These are phyloP conservation scores for Podospora bellae-mahoneyi DNA, from an alignment of 495 filamentous ascomycete species.

Conservation along the genomic window DNA sequence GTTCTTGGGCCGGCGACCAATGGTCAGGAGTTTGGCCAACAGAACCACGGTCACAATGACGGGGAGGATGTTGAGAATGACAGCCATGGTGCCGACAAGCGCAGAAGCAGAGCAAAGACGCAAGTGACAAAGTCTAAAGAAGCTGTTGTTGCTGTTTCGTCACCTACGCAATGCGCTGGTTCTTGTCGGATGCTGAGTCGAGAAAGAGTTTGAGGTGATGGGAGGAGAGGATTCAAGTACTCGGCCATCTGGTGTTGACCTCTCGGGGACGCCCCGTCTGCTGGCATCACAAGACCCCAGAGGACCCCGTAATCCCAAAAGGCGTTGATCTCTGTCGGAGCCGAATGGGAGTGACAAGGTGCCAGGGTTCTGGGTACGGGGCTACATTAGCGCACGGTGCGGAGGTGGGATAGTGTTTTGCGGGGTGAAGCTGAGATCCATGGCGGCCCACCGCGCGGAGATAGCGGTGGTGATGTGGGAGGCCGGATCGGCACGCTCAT, in stretches of 20 bases:
- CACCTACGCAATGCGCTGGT: not conserved
- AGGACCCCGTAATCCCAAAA: not conserved
- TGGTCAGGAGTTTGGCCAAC: constrained; percentile 28
- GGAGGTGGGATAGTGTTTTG: constrained; percentile 28
- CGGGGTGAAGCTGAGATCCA: constrained; percentile 12
- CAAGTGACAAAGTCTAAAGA: not conserved
- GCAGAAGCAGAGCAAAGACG: not conserved
- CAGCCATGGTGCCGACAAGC: constrained; percentile 19
- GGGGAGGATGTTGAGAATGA: constrained; percentile 24
- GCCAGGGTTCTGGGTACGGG: not conserved
- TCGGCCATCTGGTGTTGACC: not conserved
- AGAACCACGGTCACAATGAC: constrained; percentile 26
- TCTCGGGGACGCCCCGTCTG: constrained; percentile 1
- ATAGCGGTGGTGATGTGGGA: constrained; percentile 22
- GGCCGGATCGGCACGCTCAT: not conserved
- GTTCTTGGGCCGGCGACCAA: constrained; percentile 31
- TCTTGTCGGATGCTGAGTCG: not conserved
- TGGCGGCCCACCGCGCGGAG: constrained; percentile 19
- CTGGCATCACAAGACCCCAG: not conserved
- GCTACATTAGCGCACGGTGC: constrained; percentile 20
- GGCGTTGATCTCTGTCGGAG: constrained; percentile 18
- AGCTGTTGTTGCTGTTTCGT: constrained; percentile 5
- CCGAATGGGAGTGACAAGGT: constrained; percentile 27
- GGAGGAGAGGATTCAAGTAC: constrained; percentile 21
- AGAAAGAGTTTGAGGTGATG: not conserved